These are phyloP conservation scores for Cudoniella acicularis DNA, from an alignment of 495 filamentous ascomycete genomes.

Conservation along the genomic window DNA sequence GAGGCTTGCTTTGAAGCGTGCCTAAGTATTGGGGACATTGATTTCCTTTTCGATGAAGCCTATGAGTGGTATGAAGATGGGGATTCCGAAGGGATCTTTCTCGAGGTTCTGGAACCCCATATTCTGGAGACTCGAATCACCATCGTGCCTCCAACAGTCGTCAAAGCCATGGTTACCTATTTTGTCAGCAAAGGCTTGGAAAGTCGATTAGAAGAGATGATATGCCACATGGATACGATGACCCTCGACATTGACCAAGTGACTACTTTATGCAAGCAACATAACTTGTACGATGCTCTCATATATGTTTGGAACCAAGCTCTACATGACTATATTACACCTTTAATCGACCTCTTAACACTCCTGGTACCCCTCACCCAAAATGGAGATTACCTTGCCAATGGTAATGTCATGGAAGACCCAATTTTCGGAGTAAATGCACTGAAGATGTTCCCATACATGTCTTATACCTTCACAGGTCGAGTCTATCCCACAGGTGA, in stretches of 20 bases:
- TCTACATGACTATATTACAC: conserved; percentile 83
- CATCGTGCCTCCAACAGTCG: conserved; percentile 72
- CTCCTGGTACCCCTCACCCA: conserved; percentile 59
- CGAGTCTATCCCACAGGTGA: conserved; percentile 87
- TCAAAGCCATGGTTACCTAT: conserved; percentile 80
- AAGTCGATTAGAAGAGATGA: conserved; percentile 83
- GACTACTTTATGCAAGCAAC: conserved; percentile 82
- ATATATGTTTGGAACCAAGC: conserved; percentile 97
- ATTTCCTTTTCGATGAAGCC: conserved; percentile 87
- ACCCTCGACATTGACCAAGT: conserved; percentile 95
- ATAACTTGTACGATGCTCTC: conserved; percentile 89
- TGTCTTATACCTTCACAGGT: conserved; percentile 89
- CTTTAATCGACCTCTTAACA: conserved; percentile 77
- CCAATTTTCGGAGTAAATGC: conserved; percentile 60
- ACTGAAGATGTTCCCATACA: conserved; percentile 90
- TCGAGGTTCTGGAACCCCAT: conserved; percentile 81
- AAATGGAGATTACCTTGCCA: conserved; percentile 41
- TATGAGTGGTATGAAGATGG: conserved; percentile 86
- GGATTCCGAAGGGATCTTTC: conserved; percentile 67
- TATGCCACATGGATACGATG: conserved; percentile 84
- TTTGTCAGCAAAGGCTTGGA: conserved; percentile 70
- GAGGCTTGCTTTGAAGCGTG: conserved; percentile 80
- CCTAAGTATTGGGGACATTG: conserved; percentile 65
- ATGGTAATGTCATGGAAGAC: conserved; percentile 40
- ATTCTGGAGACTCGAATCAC: conserved; percentile 75